Evolutionary conservation across 1,284 basidiomycete species (phyloP).

Genomic region (Rhizoctonia solani): DNA sequence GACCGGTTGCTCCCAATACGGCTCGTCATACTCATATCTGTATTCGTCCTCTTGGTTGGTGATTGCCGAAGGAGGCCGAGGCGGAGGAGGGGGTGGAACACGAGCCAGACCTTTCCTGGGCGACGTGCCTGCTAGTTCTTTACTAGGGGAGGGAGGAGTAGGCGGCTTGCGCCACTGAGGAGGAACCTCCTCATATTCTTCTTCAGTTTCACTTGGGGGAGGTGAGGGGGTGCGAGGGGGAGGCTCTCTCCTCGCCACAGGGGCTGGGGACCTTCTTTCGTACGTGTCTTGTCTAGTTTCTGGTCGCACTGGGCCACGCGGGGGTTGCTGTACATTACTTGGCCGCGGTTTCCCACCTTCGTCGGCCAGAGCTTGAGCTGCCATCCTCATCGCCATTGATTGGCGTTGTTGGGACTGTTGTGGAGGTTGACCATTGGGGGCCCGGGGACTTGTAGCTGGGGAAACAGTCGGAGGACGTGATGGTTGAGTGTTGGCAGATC

Average conservation of each 20-base stretch:
- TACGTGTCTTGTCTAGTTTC: neutral
- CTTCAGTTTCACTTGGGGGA: conserved; percentile 5
- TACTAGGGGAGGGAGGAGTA: neutral
- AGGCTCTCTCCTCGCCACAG: neutral
- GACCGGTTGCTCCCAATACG: conserved; percentile 14
- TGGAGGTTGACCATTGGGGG: neutral
- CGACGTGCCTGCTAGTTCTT: neutral
- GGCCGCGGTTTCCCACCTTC: conserved; percentile 16
- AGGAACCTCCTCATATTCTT: conserved; percentile 14
- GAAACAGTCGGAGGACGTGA: neutral
- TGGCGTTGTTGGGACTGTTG: neutral
- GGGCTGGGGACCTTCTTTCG: neutral
- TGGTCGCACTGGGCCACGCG: conserved; percentile 11
- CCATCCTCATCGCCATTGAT: conserved; percentile 33
- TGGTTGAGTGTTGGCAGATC: neutral
- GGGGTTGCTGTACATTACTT: conserved; percentile 5
- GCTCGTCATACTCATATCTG: conserved; percentile 18
- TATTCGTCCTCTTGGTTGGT: neutral
- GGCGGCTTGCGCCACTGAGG: conserved; percentile 14
- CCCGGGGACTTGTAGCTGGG: conserved; percentile 23
- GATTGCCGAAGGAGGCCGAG: too few relatives aligned
- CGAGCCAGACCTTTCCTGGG: neutral
- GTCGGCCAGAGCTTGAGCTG: conserved; percentile 22
- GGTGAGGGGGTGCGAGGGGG: conserved; percentile 18
- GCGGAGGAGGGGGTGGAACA: conserved; percentile 8